Evolutionary conservation across 2,329 filamentous ascomycete species (phyloP).

Genomic region (Exutisphaerella laricina): DNA sequence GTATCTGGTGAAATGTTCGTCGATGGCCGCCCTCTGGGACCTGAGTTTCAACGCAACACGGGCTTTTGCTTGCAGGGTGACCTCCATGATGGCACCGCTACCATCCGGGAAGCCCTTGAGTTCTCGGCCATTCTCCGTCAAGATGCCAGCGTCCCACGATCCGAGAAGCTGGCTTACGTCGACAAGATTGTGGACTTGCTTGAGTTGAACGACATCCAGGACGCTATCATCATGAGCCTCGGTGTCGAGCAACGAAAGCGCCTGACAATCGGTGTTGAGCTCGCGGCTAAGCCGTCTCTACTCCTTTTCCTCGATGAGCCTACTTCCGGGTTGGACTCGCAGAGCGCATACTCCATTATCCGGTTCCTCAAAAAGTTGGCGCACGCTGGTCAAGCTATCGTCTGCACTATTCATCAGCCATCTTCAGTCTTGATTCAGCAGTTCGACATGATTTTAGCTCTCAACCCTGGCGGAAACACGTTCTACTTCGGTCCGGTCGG

Average conservation of each 20-base stretch:
- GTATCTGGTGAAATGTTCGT: slow-evolving; percentile 67
- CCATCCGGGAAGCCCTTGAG: slow-evolving; percentile 62
- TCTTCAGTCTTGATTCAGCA: slow-evolving; percentile 63
- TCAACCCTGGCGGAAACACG: slow-evolving; percentile 63
- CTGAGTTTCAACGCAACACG: slow-evolving; percentile 62
- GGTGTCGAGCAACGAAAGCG: slow-evolving; percentile 67
- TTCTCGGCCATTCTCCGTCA: slow-evolving; percentile 64
- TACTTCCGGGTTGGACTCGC: slow-evolving; percentile 64
- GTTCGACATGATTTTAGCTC: slow-evolving; percentile 67
- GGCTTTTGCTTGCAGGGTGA: slow-evolving; percentile 70
- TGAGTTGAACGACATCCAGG: slow-evolving; percentile 60
- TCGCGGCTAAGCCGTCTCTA: slow-evolving; percentile 63
- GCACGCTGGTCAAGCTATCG: slow-evolving; percentile 61
- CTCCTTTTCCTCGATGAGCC: slow-evolving; percentile 69
- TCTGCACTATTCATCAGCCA: slow-evolving; percentile 71
- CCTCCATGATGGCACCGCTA: slow-evolving; percentile 62
- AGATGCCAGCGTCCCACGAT: slow-evolving; percentile 47
- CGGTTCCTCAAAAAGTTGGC: slow-evolving; percentile 64
- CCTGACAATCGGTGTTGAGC: slow-evolving; percentile 67
- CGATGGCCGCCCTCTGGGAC: slow-evolving; percentile 56
- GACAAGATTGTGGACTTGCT: slow-evolving; percentile 61
- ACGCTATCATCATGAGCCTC: slow-evolving; percentile 60
- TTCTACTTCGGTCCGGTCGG: slow-evolving; percentile 71
- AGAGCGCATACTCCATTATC: slow-evolving; percentile 63
- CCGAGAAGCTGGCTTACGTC: slow-evolving; percentile 62